Evolutionary conservation across 2,329 filamentous ascomycete genomes (phyloP).

Genomic region (Trichophyton benhamiae): DNA sequence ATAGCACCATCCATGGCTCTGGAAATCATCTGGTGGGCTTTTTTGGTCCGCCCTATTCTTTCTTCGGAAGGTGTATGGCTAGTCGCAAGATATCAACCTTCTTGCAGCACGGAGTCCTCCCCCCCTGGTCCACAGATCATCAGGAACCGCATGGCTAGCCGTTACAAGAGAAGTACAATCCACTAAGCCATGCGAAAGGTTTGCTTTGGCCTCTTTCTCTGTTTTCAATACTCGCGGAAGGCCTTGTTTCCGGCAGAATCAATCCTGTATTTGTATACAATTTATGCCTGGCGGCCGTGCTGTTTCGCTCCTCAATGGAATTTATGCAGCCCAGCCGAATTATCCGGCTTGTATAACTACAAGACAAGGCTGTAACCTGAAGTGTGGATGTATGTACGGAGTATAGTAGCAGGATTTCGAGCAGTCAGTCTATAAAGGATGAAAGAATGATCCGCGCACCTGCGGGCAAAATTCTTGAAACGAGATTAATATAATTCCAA

Average conservation of each 20-base stretch:
- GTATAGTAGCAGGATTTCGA: neutral
- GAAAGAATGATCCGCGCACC: neutral
- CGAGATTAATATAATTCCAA: neutral
- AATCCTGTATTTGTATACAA: neutral
- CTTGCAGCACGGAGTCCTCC: neutral
- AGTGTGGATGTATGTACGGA: neutral
- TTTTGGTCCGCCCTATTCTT: neutral
- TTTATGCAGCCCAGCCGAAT: neutral
- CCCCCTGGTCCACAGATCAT: neutral
- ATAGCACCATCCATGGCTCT: neutral
- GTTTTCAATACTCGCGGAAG: neutral
- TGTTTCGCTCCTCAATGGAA: neutral
- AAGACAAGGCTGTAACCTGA: neutral
- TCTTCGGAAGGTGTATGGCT: slow-evolving; percentile 1
- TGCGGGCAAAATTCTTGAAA: neutral
- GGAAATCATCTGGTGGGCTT: neutral
- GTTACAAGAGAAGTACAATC: neutral
- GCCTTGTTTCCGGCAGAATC: neutral
- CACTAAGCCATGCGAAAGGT: neutral
- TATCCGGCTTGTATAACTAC: neutral
- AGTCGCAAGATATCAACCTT: neutral
- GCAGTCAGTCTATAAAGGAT: neutral
- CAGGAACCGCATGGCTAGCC: neutral
- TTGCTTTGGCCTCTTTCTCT: neutral
- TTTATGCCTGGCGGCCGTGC: neutral